These are phyloP conservation scores for Cicer arietinum DNA, from an alignment of 306 rosid species.

Conservation along the genomic window DNA sequence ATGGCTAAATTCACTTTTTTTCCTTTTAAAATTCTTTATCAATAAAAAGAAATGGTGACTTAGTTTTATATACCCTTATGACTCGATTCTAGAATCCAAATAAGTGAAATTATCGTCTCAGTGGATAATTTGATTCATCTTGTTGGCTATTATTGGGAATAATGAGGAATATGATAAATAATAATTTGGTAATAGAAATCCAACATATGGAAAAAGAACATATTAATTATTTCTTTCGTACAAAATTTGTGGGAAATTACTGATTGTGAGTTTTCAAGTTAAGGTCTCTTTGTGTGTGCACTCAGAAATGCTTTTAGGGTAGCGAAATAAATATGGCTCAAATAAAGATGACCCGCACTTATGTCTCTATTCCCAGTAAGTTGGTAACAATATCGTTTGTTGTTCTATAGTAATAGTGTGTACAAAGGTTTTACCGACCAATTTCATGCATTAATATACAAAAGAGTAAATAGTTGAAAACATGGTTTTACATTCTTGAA, in stretches of 20 bases:
- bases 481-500: conserved; percentile 18
- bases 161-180: neutral
- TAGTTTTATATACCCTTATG: conserved; percentile 32
- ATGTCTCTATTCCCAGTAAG: conserved; percentile 17
- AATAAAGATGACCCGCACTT: conserved; percentile 4
- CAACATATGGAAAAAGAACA: neutral
- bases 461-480: conserved; percentile 9
- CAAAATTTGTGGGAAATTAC: conserved; percentile 15
- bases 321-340: neutral
- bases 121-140: neutral
- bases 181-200: neutral
- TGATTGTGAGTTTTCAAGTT: conserved; percentile 12
- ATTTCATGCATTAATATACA: conserved; percentile 10
- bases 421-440: conserved; percentile 28
- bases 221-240: conserved; percentile 6
- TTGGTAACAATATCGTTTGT: neutral
- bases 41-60: conserved; percentile 4
- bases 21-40: conserved; percentile 1
- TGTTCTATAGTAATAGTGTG: conserved; percentile 8
- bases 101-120: neutral
- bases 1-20: neutral
- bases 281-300: conserved; percentile 7
- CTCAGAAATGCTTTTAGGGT: conserved; percentile 30
- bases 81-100: neutral
- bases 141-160: neutral